phyloP scores from a whole-genome alignment of 192 early-diverging fungal genomes.

The Coemansia sp. region DNA sequence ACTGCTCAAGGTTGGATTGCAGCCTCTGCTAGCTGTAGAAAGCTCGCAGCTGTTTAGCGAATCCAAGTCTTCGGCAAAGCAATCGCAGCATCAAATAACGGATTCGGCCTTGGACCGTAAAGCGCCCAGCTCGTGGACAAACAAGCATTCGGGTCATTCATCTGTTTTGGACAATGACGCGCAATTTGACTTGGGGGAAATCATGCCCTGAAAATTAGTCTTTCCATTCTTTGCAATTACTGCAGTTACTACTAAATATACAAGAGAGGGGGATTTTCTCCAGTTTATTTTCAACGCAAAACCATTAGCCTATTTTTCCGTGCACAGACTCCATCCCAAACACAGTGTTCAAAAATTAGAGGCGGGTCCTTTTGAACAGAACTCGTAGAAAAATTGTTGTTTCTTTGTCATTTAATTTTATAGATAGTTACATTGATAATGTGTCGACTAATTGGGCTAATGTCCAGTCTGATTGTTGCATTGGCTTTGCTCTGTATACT shows the following conservation, averaged over 20 bases:
- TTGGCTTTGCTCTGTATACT: not conserved
- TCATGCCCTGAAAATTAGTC: slow-evolving; percentile 22
- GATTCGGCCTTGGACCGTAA: not conserved
- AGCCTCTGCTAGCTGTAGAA: slow-evolving; percentile 39
- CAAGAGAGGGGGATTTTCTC: not conserved
- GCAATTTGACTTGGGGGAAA: slow-evolving; percentile 20
- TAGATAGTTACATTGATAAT: too few relatives aligned
- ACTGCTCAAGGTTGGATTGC: slow-evolving; percentile 26
- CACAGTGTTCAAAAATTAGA: slow-evolving; percentile 1
- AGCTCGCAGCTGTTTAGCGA: slow-evolving; percentile 30
- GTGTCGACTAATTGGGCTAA: not conserved
- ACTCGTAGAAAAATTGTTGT: too few relatives aligned
- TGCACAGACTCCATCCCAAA: not conserved
- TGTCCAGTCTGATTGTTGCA: not conserved
- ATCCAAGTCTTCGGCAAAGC: not conserved
- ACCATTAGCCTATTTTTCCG: too few relatives aligned
- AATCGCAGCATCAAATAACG: not conserved
- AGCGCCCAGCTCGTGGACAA: slow-evolving; percentile 21
- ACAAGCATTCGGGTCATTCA: slow-evolving; percentile 10
- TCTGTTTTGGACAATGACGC: slow-evolving; percentile 28
- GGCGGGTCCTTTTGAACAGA: too few relatives aligned
- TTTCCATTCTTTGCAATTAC: not conserved
- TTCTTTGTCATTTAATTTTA: too few relatives aligned
- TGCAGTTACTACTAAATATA: not conserved
- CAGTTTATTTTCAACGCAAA: not conserved